Base-by-base conservation (phyloP, 768 basidiomycete genomes). In the Coprinopsis strossmayeri region DNA sequence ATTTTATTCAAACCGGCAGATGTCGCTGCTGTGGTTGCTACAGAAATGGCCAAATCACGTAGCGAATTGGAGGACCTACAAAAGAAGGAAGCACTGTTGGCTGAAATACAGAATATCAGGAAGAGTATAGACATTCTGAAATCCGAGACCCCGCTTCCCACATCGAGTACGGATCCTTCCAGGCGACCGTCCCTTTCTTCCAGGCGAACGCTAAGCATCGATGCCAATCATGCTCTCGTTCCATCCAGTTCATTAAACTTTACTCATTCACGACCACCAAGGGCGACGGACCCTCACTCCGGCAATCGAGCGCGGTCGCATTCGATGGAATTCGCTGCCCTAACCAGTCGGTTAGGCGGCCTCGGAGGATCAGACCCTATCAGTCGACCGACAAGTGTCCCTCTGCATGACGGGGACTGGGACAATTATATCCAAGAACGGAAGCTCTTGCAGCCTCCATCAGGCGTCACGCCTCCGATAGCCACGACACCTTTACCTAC, bases 351-450 rank as follows among this genome's bases (percentile, higher is more conserved):
- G 20, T 56, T 75, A 13, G 77, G 77, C 12, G 27, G 18, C 4
- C 18, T 45, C 30, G 25, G 27, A 5, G 10, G 7, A 10, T 3
- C 28, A 3, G 74, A 77, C 46, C 70, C 80, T 1, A 80, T 86
- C 46, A 73, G 74, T 48, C 74, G 87, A 32, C 85, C 88, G 13
- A 83, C 79, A 0, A 88, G 85, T 56, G 82, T 73, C 3, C 86
- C 87, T n/a, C 64, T 87, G 34, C 77, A 76, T 42, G 81, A 87
- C 35, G 73, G 78, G n/a, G 83, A 87, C 54, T 96, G 92, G 92
- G 87, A 94, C 53, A 66, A 76, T 37, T 95, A 96, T 62, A 76
- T 92, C 42, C 81, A 81, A 38, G 89, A 94, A 43, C 79, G 92
- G 48, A 90, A 86, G 60, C 72, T 96, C 13, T 65, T 93, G 52